Evolutionary conservation across 805 yeast genomes (phyloP).

Genomic region (Kurtzmaniella cleridarum): DNA sequence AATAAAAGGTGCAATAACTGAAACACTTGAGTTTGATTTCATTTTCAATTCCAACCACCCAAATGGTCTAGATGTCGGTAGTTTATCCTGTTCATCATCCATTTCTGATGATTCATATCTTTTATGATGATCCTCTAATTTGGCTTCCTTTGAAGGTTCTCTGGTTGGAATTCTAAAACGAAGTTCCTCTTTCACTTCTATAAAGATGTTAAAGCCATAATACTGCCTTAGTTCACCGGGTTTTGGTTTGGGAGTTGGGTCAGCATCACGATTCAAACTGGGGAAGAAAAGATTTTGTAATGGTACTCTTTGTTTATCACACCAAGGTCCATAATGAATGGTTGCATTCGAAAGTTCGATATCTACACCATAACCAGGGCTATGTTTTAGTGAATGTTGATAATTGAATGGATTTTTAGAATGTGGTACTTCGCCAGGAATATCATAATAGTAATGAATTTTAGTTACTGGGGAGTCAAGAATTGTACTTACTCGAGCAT

Average conservation of each 20-base stretch:
- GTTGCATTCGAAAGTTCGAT: conserved; percentile 56
- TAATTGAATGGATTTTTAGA: conserved; percentile 19
- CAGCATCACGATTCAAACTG: conserved; percentile 50
- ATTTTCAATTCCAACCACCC: conserved; percentile 87
- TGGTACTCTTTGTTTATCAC: conserved; percentile 74
- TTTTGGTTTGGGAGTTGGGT: conserved; percentile 21
- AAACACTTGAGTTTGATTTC: conserved; percentile 46
- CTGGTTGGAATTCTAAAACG: conserved; percentile 75
- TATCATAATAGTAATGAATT: conserved; percentile 63
- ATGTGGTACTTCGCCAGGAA: conserved; percentile 46
- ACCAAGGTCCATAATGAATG: conserved; percentile 91
- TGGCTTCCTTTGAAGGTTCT: conserved; percentile 69
- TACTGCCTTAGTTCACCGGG: conserved; percentile 54
- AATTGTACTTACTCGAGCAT: conserved; percentile 73
- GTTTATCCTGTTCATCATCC: conserved; percentile 14
- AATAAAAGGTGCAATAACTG: conserved; percentile 43
- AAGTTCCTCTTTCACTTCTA: conserved; percentile 59
- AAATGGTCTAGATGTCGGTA: conserved; percentile 52
- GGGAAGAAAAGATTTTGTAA: conserved; percentile 70
- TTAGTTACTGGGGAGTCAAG: conserved; percentile 53
- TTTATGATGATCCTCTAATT: too few species aligned
- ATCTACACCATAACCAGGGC: conserved; percentile 49
- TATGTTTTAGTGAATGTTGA: conserved; percentile 20
- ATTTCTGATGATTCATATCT: too few species aligned
- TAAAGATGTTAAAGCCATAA: conserved; percentile 49